Conservation (phyloP, 2,329 filamentous ascomycete species). For the Hansfordia pulvinata region DNA sequence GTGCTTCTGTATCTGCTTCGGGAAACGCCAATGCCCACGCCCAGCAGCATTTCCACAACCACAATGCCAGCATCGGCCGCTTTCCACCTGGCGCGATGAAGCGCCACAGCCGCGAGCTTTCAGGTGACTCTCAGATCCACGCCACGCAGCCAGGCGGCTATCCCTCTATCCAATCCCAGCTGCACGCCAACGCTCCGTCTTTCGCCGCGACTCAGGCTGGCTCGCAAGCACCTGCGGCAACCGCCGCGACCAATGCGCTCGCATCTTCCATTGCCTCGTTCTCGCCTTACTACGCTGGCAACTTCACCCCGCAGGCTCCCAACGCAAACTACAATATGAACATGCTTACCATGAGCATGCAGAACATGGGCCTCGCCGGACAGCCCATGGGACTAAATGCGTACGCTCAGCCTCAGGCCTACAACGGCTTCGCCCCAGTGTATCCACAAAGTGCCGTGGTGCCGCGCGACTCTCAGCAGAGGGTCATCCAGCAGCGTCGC, state of each 20-base stretch:
- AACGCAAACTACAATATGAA: constrained; percentile 37
- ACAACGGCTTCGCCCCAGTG: constrained; percentile 38
- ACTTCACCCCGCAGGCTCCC: constrained; percentile 19
- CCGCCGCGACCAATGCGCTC: constrained; percentile 1
- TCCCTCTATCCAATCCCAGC: constrained; percentile 52
- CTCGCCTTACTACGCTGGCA: constrained; percentile 15
- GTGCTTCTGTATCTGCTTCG: constrained; percentile 25
- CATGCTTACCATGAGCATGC: constrained; percentile 56
- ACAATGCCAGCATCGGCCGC: constrained; percentile 71
- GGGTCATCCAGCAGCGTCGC: constrained; percentile 63
- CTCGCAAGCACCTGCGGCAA: constrained; percentile 6
- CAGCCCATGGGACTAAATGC: too few species aligned
- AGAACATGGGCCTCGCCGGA: constrained; percentile 46
- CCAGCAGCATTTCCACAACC: constrained; percentile 56
- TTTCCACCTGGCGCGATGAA: constrained; percentile 56
- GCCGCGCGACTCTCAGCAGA: constrained; percentile 60
- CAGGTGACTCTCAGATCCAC: constrained; percentile 29
- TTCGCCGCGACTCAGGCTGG: constrained; percentile 43
- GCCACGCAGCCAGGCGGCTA: constrained; percentile 29
- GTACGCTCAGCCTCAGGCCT: constrained; percentile 45
- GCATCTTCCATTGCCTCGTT: constrained; percentile 13
- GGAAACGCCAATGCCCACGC: constrained; percentile 43
- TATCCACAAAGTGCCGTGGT: constrained; percentile 27
- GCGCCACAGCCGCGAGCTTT: constrained; percentile 63
- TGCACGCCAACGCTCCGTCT: constrained; percentile 68